Conservation (phyloP, 1,284 basidiomycete species). For the Cutaneotrichosporon mucoides region DNA sequence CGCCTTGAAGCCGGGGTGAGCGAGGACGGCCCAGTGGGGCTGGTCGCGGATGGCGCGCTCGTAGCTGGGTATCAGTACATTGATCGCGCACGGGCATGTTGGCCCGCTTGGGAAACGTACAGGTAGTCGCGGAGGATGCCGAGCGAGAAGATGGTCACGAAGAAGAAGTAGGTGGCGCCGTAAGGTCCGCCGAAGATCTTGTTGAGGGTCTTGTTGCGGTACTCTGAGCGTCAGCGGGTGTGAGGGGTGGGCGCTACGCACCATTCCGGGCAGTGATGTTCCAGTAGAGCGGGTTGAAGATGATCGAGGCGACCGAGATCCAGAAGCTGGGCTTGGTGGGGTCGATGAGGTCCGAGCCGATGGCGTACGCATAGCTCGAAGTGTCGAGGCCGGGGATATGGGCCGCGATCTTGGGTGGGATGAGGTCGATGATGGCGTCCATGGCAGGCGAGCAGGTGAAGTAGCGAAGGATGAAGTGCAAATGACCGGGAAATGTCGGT, state of each 20-base stretch:
- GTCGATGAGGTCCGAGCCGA: constrained; percentile 50
- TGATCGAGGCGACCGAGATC: constrained; percentile 61
- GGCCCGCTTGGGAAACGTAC: constrained; percentile 56
- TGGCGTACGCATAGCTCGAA: constrained; percentile 29
- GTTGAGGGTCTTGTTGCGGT: constrained; percentile 80
- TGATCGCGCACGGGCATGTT: neutral
- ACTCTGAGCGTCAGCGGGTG: constrained; percentile 58
- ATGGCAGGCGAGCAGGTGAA: neutral
- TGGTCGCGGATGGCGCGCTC: constrained; percentile 34
- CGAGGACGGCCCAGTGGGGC: constrained; percentile 49
- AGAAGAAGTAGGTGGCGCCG: constrained; percentile 82
- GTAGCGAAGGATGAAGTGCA: too few relatives aligned
- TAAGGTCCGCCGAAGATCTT: constrained; percentile 68
- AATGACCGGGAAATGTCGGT: neutral
- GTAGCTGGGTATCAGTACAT: constrained; percentile 29
- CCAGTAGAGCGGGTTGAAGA: constrained; percentile 93
- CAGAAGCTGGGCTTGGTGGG: constrained; percentile 62
- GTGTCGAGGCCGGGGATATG: constrained; percentile 15
- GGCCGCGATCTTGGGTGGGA: constrained; percentile 21
- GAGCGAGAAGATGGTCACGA: constrained; percentile 80
- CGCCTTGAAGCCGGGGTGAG: constrained; percentile 58
- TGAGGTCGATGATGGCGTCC: constrained; percentile 18
- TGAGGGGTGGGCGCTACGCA: constrained; percentile 46
- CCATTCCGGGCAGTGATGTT: constrained; percentile 92
- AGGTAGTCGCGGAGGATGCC: constrained; percentile 81